Base-by-base conservation (phyloP, 2,329 filamentous ascomycete genomes). In the Aspergillus tubingensis region DNA sequence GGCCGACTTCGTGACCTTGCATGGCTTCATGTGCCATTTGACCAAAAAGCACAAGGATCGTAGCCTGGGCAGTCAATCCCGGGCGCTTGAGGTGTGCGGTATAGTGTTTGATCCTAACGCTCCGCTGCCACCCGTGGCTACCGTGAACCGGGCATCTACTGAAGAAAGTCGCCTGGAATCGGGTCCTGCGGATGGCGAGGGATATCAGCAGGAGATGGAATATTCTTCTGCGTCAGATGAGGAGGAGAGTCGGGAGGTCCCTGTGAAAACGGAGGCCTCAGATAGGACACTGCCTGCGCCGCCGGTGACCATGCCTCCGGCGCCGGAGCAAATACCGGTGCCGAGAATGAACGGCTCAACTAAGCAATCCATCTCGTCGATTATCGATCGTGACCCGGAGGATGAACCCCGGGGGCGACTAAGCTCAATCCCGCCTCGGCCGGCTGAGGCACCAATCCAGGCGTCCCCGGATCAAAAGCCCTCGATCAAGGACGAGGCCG, bases 21-120 rank as follows among this genome's bases (percentile, higher is more conserved):
- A 77, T 55, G 76, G 76, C 17, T 77, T 77, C 65, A 77, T 77
- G 74, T 77, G 75, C 66, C 76, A 77, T 54, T 66, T 77, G 56
- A 77, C 76, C 4, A 77, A 77, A 63, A 77, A 77, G 60, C 76
- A 77, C 65, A 77, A 77, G 56, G 75, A 77, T 60, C 72, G 74
- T 55, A 77, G 71, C 17, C 57, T 77, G 57, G 75, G 75, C 30
- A 77, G 75, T 62, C 75, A 77, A 50, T 77, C 75, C 11, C 68
- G 75, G 13, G 75, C 75, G 4, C 68, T 77, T n/a, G 75, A 77
- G 55, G 66, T 77, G 3, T 77, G 75, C 43, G 75, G 75, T 6
- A 67, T 74, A 3, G 72, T 77, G 7, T 77, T 70, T 54, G 74
- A 77, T 51, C 75, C 75, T 10, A 75, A 69, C 52, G 69, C 74